phyloP scores from a whole-genome alignment of 1,284 basidiomycete genomes.

The Polyporus tsugae region DNA sequence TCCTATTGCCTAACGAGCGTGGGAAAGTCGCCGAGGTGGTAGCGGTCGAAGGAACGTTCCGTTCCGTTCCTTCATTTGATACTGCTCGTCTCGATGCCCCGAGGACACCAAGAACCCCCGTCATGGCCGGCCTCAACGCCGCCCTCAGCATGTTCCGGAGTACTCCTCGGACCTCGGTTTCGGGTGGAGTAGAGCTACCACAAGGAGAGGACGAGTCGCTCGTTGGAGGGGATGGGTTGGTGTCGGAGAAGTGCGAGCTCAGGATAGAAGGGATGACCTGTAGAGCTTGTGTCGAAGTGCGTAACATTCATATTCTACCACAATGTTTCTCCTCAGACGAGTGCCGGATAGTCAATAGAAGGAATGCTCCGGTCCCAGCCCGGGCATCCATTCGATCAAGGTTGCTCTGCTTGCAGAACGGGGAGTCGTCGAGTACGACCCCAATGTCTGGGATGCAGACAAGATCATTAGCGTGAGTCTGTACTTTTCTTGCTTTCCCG shows the following conservation, averaged over 20 bases:
- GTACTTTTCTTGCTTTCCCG: background rate
- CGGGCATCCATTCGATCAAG: conserved; percentile 88
- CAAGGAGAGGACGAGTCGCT: conserved; percentile 47
- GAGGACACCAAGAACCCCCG: conserved; percentile 24
- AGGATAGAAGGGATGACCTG: conserved; percentile 94
- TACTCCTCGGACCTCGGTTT: conserved; percentile 18
- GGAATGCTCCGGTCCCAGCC: conserved; percentile 84
- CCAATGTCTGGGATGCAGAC: conserved; percentile 80
- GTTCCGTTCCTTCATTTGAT: conserved; percentile 29
- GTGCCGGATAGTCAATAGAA: conserved; percentile 83
- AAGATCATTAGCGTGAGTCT: conserved; percentile 77
- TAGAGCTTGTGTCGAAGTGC: conserved; percentile 88
- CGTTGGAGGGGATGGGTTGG: conserved; percentile 35
- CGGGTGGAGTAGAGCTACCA: conserved; percentile 44
- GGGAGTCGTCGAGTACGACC: conserved; percentile 90
- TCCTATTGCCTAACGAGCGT: background rate
- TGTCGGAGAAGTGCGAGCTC: conserved; percentile 67
- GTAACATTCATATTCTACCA: conserved; percentile 31
- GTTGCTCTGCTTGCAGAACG: conserved; percentile 96
- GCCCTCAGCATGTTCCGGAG: conserved; percentile 32
- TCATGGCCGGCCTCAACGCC: conserved; percentile 34
- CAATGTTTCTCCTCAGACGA: background rate
- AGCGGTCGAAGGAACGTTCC: background rate
- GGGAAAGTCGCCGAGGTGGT: background rate
- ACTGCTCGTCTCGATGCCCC: conserved; percentile 17